A percentile compares a stretch with the other conserved stretches of the same genome.
Evolutionary conservation across 2,329 filamentous ascomycete genomes (phyloP).

Genomic region (Botrytis paeoniae): DNA sequence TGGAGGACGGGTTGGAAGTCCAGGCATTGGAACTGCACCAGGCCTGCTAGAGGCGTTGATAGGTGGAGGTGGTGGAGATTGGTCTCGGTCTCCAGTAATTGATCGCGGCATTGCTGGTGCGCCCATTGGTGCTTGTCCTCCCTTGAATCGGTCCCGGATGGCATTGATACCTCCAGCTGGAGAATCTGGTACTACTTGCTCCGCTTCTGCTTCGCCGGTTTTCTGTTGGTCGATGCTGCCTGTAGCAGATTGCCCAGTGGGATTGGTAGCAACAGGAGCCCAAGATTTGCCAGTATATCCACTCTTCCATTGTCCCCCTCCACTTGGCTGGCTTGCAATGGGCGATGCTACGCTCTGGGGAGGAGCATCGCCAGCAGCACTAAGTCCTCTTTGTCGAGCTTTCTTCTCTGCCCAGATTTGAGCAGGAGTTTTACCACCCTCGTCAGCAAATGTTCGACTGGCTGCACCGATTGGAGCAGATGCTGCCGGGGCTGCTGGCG

Average conservation of each 20-base stretch:
- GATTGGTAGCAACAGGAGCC: conserved; percentile 75
- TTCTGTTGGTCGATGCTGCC: conserved; percentile 54
- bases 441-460: conserved; percentile 89
- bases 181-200: conserved; percentile 50
- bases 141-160: conserved; percentile 79
- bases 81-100: conserved; percentile 32
- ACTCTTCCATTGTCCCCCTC: conserved; percentile 79
- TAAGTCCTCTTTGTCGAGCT: conserved; percentile 67
- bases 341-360: conserved; percentile 48
- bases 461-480: conserved; percentile 70
- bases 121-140: conserved; percentile 64
- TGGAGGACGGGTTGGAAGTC: conserved; percentile 62
- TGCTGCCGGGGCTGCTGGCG: conserved; percentile 52
- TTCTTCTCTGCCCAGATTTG: conserved; percentile 98
- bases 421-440: conserved; percentile 93
- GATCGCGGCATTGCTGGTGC: conserved; percentile 41
- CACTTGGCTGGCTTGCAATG: conserved; percentile 67
- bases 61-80: conserved; percentile 40
- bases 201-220: conserved; percentile 55
- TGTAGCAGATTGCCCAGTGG: conserved; percentile 62
- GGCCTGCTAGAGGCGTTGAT: conserved; percentile 52
- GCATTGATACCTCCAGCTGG: conserved; percentile 66
- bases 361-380: conserved; percentile 48
- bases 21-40: conserved; percentile 74
- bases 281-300: conserved; percentile 87